Evolutionary conservation across 2,329 filamentous ascomycete genomes (phyloP), one percentile per base, ranked within the genome.

Genomic region (Penicillium capsulatum): DNA sequence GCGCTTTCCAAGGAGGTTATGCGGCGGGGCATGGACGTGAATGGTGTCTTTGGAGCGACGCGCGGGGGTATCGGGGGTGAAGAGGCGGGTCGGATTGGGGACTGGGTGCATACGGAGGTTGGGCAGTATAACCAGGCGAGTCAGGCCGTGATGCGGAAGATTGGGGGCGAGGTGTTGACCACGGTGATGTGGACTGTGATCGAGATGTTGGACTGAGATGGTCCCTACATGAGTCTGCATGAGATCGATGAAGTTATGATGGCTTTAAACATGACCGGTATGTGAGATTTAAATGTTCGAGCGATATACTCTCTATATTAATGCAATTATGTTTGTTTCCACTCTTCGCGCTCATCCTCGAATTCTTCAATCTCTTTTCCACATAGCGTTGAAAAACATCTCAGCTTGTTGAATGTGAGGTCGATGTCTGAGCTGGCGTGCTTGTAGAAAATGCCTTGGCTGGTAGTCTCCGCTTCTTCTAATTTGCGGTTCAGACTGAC

Each of bases 131-230:
- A 70, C 47, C 24, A 32, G 26, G 55, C 62, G 2, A 70, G 67
- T 59, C 53, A 56, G 13, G 56, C 61, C 31, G 67, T 69, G 15
- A 70, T 71, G 68, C 63, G 68, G 55, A 71, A 71, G 51, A 44
- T 69, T 41, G 68, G 66, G 2, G 68, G 65, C 4, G 35, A 48
- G 38, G 41, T 58, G 2, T 48, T 50, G 43, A 66, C 65, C 51
- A 63, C 54, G 26, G 55, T 61, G 36, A 53, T 57, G 3, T 71
- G 67, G 67, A 50, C 58, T 16, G 61, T 65, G 17, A 44, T 69
- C 38, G 62, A 69, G 47, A 28, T 66, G 28, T 34, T 34, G 33
- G 38, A 47, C 31, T 11, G 2, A 34, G 15, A 10, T 22, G 13
- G 16, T n/a, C n/a, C n/a, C n/a, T n/a, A n/a, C n/a, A n/a, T n/a